These are phyloP conservation scores for Dactylella cylindrospora DNA, from an alignment of 2,329 filamentous ascomycete genomes.

Conservation along the genomic window DNA sequence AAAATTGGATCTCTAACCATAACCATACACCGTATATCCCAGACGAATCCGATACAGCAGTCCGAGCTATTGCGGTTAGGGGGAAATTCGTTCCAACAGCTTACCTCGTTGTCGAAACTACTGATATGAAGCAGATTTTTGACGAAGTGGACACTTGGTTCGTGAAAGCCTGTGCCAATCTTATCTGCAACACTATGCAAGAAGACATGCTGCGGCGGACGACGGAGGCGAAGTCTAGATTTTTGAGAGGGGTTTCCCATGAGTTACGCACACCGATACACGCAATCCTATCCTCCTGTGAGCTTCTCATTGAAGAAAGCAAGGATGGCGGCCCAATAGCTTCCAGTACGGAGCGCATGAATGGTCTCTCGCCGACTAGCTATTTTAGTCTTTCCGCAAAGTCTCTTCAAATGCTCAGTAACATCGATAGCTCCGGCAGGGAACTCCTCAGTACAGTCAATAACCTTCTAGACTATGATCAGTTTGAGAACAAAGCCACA, in stretches of 20 bases:
- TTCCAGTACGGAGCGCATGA: constrained; percentile 55
- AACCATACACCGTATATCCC: constrained; percentile 51
- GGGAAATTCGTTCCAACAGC: constrained; percentile 51
- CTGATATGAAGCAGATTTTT: constrained; percentile 54
- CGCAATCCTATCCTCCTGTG: constrained; percentile 54
- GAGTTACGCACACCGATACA: constrained; percentile 58
- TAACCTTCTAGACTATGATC: constrained; percentile 36
- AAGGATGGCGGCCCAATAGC: constrained; percentile 46
- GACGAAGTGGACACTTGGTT: constrained; percentile 58
- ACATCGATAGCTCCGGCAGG: constrained; percentile 37
- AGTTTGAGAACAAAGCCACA: constrained; percentile 53
- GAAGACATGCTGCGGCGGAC: constrained; percentile 53
- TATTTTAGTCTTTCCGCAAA: constrained; percentile 43
- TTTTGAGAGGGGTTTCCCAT: constrained; percentile 56
- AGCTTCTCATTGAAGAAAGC: constrained; percentile 55
- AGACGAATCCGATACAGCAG: constrained; percentile 45
- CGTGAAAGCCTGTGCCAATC: constrained; percentile 53
- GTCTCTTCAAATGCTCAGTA: constrained; percentile 24
- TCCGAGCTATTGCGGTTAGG: constrained; percentile 53
- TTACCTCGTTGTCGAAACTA: constrained; percentile 53
- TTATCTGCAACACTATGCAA: constrained; percentile 53
- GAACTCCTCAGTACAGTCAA: constrained; percentile 34
- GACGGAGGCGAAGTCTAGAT: constrained; percentile 54
- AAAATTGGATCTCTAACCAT: constrained; percentile 51
- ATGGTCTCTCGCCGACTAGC: constrained; percentile 50